Base-by-base conservation (phyloP, 768 basidiomycete genomes). In the Leccinellum rugosiceps region DNA sequence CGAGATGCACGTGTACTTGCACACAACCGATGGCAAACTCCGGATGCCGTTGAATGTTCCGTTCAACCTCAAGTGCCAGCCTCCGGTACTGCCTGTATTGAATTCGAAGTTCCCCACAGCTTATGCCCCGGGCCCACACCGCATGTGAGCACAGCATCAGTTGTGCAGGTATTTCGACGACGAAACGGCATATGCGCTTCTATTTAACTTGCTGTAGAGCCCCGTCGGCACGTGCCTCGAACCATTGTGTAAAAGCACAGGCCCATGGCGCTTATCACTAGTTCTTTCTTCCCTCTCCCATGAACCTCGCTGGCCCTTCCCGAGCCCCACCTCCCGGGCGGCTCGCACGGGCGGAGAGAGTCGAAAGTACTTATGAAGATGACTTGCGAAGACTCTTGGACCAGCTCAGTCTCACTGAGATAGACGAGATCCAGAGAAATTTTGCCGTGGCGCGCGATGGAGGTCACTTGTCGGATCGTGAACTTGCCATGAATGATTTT, bases 241-340 rank as follows among this genome's bases (percentile, higher is more conserved):
- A 43, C 31, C 45, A 43, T 19, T 19, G 8, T 34, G 49, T 58
- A 67, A 56, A 60, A 55, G n/a, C n/a, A 3, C 6, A 46, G 6
- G 15, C 6, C 10, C 9, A 3, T 1, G 15, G 55, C 52, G 49
- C 44, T 46, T 46, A 53, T n/a, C 32, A 7, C 8, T 8, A 50
- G 56, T 47, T 56, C 44, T 56, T 60, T 66, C 59, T 5, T 53
- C 60, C 52, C 55, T 54, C 54, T 50, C 41, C 59, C 62, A 70
- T 70, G 68, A 66, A 58, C 43, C 28, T 63, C 45, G 65, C 68
- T 25, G 69, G 70, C 38, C 68, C 69, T 43, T 70, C 70, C 23
- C 59, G 59, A 25, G 56, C 31, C 28, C 48, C 23, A 15, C 31
- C 63, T 7, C 6, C 43, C 11, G 56, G 56, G 25, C 19, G 38